Evolutionary conservation across 2,329 filamentous ascomycete genomes (phyloP).

Genomic region (Colletotrichum aenigma): DNA sequence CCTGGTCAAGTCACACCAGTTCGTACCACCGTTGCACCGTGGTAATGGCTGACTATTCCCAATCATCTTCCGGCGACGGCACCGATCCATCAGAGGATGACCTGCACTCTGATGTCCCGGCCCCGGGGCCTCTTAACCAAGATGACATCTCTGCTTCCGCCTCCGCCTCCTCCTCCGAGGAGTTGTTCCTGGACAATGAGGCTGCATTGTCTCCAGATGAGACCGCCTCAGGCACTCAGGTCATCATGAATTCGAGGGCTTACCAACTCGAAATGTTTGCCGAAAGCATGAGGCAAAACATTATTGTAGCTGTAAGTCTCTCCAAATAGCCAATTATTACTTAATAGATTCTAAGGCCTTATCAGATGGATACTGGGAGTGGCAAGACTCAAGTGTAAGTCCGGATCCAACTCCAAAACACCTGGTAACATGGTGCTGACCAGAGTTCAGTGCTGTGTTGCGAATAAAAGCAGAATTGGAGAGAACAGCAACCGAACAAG

Average conservation of each 20-base stretch:
- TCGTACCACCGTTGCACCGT: background rate
- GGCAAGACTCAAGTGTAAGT: constrained; percentile 79
- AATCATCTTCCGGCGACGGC: background rate
- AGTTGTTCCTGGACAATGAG: constrained; percentile 12
- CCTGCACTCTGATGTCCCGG: background rate
- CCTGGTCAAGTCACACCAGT: background rate
- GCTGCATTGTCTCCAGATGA: background rate
- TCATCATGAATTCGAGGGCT: constrained; percentile 52
- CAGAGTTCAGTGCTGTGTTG: constrained; percentile 62
- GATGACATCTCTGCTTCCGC: background rate
- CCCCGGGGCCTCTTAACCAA: constrained; percentile 3
- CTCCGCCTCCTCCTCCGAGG: background rate
- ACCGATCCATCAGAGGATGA: background rate
- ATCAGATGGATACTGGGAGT: constrained; percentile 79
- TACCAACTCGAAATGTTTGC: constrained; percentile 82
- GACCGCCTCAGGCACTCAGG: constrained; percentile 6
- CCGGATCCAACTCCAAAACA: background rate
- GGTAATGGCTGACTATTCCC: background rate
- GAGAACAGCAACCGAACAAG: constrained; percentile 55
- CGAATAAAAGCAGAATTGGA: constrained; percentile 71
- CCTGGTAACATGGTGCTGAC: constrained; percentile 22
- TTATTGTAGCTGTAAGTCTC: constrained; percentile 69
- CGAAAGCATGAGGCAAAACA: constrained; percentile 69
- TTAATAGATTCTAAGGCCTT: background rate
- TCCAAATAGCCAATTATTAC: background rate